A percentile compares a stretch with the other conserved stretches of the same genome.
Evolutionary conservation across 768 basidiomycete species (phyloP).

Genomic region (Suillus subluteus): DNA sequence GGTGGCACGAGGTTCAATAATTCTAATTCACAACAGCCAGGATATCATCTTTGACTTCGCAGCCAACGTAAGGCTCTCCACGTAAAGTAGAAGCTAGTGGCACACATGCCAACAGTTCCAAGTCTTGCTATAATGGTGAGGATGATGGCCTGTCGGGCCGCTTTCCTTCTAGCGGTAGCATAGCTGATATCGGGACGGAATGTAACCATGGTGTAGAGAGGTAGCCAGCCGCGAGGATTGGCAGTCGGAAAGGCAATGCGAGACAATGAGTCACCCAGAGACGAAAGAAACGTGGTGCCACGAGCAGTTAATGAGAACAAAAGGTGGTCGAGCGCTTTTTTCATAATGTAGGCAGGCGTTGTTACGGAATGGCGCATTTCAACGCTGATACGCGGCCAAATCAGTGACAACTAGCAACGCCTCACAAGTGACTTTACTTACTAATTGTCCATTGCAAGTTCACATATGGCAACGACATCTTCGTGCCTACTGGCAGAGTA

Average conservation of each 20-base stretch:
- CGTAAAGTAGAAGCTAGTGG: conserved; percentile 42
- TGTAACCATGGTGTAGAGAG: conserved; percentile 96
- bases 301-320: conserved; percentile 64
- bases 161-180: conserved; percentile 73
- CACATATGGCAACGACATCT: conserved; percentile 88
- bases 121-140: conserved; percentile 55
- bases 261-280: conserved; percentile 50
- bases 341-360: conserved; percentile 76
- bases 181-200: conserved; percentile 97
- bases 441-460: conserved; percentile 98
- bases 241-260: conserved; percentile 60
- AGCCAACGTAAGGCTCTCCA: conserved; percentile 27
- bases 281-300: conserved; percentile 48
- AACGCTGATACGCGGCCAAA: conserved; percentile 52
- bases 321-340: conserved; percentile 78
- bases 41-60: conserved; percentile 20
- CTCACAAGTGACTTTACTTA: conserved; percentile 48
- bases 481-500: conserved; percentile 86
- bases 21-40: conserved; percentile 33
- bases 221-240: conserved; percentile 80
- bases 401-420: conserved; percentile 30
- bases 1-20: conserved; percentile 37
- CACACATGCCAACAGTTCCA: conserved; percentile 47
- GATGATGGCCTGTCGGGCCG: conserved; percentile 67
- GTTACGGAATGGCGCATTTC: conserved; percentile 96